Conservation (phyloP, 169 alveolate genomes). For the Cyclospora cayetanensis region DNA sequence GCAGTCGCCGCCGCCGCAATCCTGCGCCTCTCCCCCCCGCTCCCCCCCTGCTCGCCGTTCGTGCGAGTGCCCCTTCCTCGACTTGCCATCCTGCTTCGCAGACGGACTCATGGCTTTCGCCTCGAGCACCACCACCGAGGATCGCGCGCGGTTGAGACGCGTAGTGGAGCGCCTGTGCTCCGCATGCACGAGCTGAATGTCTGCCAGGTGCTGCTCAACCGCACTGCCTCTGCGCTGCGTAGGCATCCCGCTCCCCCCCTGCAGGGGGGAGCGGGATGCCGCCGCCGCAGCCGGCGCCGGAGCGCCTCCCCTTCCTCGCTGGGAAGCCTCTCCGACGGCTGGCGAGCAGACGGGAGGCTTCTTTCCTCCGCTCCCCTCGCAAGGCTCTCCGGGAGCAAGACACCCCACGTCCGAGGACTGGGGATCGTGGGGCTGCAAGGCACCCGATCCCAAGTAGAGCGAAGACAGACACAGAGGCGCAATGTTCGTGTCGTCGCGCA, state of each 20-base stretch:
- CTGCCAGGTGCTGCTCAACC: neutral
- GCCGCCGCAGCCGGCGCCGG: neutral
- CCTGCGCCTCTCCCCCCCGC: neutral
- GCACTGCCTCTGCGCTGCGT: constrained; percentile 6
- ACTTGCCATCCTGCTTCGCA: neutral
- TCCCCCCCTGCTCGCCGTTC: neutral
- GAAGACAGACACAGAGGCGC: constrained; percentile 59
- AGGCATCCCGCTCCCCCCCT: neutral
- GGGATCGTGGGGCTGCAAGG: neutral
- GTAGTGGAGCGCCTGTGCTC: neutral
- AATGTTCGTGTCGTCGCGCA: constrained; percentile 60
- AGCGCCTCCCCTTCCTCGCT: no score
- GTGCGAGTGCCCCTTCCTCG: neutral
- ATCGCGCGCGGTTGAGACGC: neutral
- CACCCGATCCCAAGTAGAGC: constrained; percentile 49
- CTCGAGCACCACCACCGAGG: neutral
- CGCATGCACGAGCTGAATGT: neutral
- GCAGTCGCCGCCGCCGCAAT: neutral
- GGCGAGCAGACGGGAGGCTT: neutral
- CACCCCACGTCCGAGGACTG: neutral
- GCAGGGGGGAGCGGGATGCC: neutral
- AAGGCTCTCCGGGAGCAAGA: neutral
- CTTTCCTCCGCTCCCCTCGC: neutral
- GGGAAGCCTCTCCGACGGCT: neutral
- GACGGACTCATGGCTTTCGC: neutral